Evolutionary conservation across 1,284 basidiomycete species (phyloP).

Genomic region (Puccinia novopanici): DNA sequence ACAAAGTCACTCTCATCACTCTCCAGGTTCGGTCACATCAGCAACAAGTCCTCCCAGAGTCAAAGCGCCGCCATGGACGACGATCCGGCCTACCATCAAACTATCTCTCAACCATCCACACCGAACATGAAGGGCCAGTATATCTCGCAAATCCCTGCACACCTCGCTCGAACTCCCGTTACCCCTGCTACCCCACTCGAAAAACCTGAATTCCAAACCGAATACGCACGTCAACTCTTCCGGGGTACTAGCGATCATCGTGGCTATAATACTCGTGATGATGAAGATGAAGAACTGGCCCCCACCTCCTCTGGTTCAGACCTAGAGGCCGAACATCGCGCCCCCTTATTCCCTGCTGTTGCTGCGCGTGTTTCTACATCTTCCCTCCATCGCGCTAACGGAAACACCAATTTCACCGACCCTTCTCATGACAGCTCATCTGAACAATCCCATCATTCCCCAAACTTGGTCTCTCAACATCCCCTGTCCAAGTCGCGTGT

Average conservation of each 20-base stretch:
- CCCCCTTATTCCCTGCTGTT: background rate
- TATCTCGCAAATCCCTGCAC: background rate
- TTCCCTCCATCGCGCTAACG: background rate
- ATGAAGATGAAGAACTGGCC: conserved; percentile 40
- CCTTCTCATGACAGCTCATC: background rate
- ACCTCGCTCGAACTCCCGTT: conserved; percentile 8
- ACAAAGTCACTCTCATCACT: conserved; percentile 25
- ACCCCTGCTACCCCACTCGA: conserved; percentile 35
- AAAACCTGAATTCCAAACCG: conserved; percentile 44
- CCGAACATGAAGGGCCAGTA: conserved; percentile 12
- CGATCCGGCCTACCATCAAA: conserved; percentile 18
- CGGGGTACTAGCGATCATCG: conserved; percentile 11
- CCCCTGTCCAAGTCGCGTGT: background rate
- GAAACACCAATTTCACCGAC: conserved; percentile 3
- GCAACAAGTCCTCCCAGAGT: background rate
- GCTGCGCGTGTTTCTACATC: conserved; percentile 1
- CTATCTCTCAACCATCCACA: conserved; percentile 21
- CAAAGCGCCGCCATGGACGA: background rate
- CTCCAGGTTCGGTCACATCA: conserved; percentile 6
- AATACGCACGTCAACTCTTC: conserved; percentile 46
- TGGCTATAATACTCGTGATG: conserved; percentile 6
- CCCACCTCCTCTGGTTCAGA: conserved; percentile 19
- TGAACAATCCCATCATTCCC: conserved; percentile 8
- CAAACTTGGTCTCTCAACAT: background rate
- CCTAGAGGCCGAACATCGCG: background rate